Base-by-base conservation (phyloP, 2,329 filamentous ascomycete genomes). In the Camptophora hylomeconis region DNA sequence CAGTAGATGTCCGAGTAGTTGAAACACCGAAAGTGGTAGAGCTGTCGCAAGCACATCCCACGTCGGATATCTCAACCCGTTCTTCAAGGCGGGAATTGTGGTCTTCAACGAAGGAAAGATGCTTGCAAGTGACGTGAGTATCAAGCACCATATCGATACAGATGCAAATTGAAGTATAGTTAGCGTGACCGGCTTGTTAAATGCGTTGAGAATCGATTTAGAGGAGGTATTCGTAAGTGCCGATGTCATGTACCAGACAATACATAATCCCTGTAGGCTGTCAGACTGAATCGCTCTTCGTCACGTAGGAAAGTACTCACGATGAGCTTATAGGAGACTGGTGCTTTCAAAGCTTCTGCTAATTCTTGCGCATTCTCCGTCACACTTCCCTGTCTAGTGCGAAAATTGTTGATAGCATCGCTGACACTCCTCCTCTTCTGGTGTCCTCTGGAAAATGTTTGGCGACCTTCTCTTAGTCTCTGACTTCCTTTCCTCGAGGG, bases 181-280 rank as follows among this genome's bases (percentile, higher is more conserved):
- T 45, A 95, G 69, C 12, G 87, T 94, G 17, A 89, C 80, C 2
- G 87, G 87, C 56, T 83, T 89, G 34, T 81, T 75, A 42, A 94
- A 82, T 23, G 82, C 80, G 43, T 83, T 94, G 37, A 95, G 66
- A 48, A 98, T 98, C 11, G 87, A 81, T 60, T 98, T 98, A 29
- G 89, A 94, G 14, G 89, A 95, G 2, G 89, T 94, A 53, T 95
- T 98, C 38, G 89, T 94, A 44, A 95, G 63, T 38, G 92, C 89
- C 23, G 87, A 95, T 14, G 86, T 92, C 52, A 80, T 70, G 62
- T 95, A 98, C 89, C 89, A 95, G 49, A 87, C 59, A 33, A 86
- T 60, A 57, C 87, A 95, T 26, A 94, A 74, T 28, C 69, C 57
- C 87, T 94, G 55, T 43, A 45, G 36, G 20, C 32, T n/a, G 30